These are phyloP conservation scores for Triticum dicoccoides DNA, from an alignment of 176 grass and related monocot genomes.

Conservation along the genomic window DNA sequence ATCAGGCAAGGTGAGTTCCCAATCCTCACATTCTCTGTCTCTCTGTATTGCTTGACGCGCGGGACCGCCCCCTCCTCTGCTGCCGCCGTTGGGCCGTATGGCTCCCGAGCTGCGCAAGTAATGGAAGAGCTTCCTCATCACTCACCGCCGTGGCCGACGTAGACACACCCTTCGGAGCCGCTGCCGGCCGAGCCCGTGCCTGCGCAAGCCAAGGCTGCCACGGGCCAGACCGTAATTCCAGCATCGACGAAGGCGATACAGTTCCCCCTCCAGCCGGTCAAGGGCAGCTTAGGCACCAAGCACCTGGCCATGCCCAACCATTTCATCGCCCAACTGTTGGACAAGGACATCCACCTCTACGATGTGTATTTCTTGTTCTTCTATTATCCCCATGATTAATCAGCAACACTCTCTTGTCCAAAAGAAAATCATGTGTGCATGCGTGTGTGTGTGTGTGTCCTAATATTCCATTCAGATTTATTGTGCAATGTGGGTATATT, in stretches of 20 bases:
- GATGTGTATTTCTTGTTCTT: slow-evolving; percentile 37
- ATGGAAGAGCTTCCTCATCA: slow-evolving; percentile 3
- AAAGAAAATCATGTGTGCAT: no score
- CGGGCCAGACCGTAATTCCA: not conserved
- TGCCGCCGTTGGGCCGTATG: slow-evolving; percentile 7
- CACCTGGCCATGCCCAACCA: slow-evolving; percentile 84
- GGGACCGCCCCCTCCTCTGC: not conserved
- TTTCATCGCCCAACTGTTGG: slow-evolving; percentile 72
- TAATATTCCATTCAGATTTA: not conserved
- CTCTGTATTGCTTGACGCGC: no score
- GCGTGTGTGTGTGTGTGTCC: no score
- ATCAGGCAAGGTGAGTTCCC: no score
- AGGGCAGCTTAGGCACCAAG: slow-evolving; percentile 57
- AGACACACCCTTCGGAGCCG: no score
- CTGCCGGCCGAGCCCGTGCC: no score
- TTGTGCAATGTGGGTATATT: not conserved
- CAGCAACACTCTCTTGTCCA: no score
- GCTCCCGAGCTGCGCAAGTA: slow-evolving; percentile 96
- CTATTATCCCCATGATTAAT: no score
- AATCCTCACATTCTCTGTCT: no score
- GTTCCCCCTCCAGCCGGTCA: slow-evolving; percentile 73
- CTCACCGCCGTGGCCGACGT: not conserved
- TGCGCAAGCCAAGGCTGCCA: not conserved
- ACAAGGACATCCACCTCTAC: slow-evolving; percentile 92
- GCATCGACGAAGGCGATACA: slow-evolving; percentile 54